A percentile compares a stretch with the other conserved stretches of the same genome.
These are phyloP conservation scores for Fremontodendron californicum DNA, from an alignment of 345 rosid species.

Conservation along the genomic window DNA sequence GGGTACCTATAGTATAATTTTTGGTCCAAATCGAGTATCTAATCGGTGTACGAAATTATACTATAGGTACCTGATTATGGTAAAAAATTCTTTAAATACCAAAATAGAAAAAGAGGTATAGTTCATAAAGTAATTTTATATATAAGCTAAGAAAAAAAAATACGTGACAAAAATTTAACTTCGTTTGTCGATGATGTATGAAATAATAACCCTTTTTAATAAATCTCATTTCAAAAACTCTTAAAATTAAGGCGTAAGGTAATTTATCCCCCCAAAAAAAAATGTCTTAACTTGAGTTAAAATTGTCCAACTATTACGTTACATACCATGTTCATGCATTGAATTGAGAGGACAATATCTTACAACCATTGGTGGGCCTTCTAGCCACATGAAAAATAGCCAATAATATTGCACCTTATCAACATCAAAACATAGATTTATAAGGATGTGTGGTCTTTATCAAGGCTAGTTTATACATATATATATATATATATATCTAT, in stretches of 20 bases:
- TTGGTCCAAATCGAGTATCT: no score
- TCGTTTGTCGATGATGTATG: no score
- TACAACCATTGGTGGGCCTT: background rate
- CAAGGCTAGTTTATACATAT: background rate
- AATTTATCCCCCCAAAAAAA: background rate
- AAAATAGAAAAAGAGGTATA: no score
- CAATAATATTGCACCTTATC: background rate
- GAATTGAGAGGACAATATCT: background rate
- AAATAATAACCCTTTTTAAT: background rate
- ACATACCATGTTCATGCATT: background rate
- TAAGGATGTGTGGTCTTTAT: background rate
- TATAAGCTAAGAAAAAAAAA: no score
- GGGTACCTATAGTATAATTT: no score
- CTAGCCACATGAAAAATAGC: background rate
- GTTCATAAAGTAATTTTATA: no score
- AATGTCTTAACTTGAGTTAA: background rate
- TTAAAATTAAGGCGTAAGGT: no score
- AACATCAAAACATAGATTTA: conserved; percentile 4
- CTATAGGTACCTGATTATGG: no score
- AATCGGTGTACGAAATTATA: no score
- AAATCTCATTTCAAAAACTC: background rate
- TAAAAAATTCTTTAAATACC: no score
- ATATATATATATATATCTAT: no score
- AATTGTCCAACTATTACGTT: background rate
- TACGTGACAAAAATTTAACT: no score